A percentile compares a stretch with the other conserved stretches of the same genome.
Conservation (phyloP, 2,329 filamentous ascomycete species). For the Neonectria hederae region DNA sequence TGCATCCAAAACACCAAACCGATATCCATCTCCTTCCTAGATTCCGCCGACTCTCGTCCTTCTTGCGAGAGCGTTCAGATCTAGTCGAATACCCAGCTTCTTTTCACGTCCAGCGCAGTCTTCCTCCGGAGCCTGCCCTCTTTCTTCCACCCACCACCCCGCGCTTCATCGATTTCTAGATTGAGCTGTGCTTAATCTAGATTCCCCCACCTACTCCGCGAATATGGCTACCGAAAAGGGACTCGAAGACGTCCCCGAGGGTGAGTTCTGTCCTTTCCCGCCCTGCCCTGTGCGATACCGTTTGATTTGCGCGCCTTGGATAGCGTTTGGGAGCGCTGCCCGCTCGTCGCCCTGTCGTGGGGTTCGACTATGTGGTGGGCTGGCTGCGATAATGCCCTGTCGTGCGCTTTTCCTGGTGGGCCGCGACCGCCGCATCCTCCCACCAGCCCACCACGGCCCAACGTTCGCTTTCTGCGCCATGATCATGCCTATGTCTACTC, state of each 20-base stretch:
- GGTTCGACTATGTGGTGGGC: conserved; percentile 25
- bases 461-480: conserved; percentile 7
- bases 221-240: conserved; percentile 99
- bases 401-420: conserved; percentile 28
- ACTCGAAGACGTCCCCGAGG: conserved; percentile 97
- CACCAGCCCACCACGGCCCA: conserved; percentile 25
- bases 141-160: conserved; percentile 50
- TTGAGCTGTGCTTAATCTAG: conserved; percentile 83
- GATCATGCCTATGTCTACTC: not conserved
- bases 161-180: conserved; percentile 64
- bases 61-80: conserved; percentile 59
- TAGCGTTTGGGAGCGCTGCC: conserved; percentile 14
- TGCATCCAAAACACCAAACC: conserved; percentile 46
- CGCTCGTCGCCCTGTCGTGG: conserved; percentile 26
- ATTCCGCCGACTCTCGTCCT: conserved; percentile 53
- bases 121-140: conserved; percentile 50
- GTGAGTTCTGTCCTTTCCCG: conserved; percentile 65
- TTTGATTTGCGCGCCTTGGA: conserved; percentile 17
- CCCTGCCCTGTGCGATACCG: conserved; percentile 11
- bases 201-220: conserved; percentile 71
- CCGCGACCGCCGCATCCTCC: conserved; percentile 21
- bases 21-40: conserved; percentile 52
- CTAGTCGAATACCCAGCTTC: conserved; percentile 52
- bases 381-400: conserved; percentile 18
- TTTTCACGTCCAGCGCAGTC: conserved; percentile 46